phyloP scores from a whole-genome alignment of 305 asterid species.

The Fraxinus sp. region DNA sequence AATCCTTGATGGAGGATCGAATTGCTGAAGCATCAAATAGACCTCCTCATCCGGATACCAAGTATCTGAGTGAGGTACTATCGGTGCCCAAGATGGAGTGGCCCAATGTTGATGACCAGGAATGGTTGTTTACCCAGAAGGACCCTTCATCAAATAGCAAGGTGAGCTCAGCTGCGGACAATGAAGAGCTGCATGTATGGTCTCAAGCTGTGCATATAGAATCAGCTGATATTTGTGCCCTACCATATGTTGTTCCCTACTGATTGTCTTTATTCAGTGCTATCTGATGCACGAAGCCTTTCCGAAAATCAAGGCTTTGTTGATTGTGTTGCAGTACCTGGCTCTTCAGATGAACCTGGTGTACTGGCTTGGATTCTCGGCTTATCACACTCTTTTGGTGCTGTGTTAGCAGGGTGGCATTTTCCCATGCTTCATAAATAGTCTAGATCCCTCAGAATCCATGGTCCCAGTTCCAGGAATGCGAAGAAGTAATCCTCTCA shows the following conservation, averaged over 20 bases:
- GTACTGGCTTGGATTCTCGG: constrained; percentile 8
- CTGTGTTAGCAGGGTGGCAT: neutral
- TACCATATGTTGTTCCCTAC: constrained; percentile 79
- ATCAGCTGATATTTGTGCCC: constrained; percentile 56
- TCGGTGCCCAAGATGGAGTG: constrained; percentile 55
- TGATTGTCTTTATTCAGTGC: constrained; percentile 34
- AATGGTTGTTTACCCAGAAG: constrained; percentile 51
- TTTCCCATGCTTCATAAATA: neutral
- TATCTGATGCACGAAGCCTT: neutral
- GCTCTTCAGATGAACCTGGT: constrained; percentile 20
- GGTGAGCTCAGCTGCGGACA: constrained; percentile 19
- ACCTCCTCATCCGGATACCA: constrained; percentile 74
- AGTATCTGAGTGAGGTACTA: constrained; percentile 47
- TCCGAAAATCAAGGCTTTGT: neutral
- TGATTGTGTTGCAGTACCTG: constrained; percentile 7
- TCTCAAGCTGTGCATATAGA: constrained; percentile 57
- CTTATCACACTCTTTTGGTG: neutral
- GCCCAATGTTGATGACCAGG: constrained; percentile 54
- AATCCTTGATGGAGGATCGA: constrained; percentile 32
- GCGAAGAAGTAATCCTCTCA: neutral
- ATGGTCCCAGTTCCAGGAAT: neutral
- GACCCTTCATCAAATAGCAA: constrained; percentile 28
- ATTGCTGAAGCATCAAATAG: constrained; percentile 45
- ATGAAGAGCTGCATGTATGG: constrained; percentile 52
- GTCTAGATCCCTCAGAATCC: neutral